Conservation (phyloP, 495 filamentous ascomycete species). For the Podospora comata region DNA sequence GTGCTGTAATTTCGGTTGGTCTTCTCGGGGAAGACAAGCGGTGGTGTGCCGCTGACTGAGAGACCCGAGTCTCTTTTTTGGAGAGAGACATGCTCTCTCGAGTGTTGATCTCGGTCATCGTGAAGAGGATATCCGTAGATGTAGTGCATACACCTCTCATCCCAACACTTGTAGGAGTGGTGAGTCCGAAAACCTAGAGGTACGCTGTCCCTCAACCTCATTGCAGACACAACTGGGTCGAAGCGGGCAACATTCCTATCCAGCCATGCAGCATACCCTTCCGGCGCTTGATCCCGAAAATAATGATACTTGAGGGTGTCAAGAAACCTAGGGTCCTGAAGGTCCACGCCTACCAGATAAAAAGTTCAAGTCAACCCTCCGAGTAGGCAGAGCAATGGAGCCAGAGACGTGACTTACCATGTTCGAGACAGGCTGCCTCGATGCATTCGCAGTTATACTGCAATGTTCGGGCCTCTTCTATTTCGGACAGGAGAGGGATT, state of each 20-base stretch:
- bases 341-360: slow-evolving; percentile 40
- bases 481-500: slow-evolving; percentile 43
- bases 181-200: slow-evolving; percentile 38
- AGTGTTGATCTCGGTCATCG: slow-evolving; percentile 47
- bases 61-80: slow-evolving; percentile 46
- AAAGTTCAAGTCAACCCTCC: slow-evolving; percentile 6
- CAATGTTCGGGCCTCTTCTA: slow-evolving; percentile 47
- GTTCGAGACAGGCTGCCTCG: slow-evolving; percentile 45
- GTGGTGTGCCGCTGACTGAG: slow-evolving; percentile 39
- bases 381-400: neutral
- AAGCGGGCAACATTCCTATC: slow-evolving; percentile 45
- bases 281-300: slow-evolving; percentile 38
- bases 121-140: slow-evolving; percentile 48
- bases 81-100: slow-evolving; percentile 40
- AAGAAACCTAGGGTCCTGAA: slow-evolving; percentile 43
- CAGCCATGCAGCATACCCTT: slow-evolving; percentile 46
- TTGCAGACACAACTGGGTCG: slow-evolving; percentile 44
- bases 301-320: slow-evolving; percentile 39
- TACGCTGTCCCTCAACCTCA: slow-evolving; percentile 41
- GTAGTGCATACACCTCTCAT: slow-evolving; percentile 51
- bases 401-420: slow-evolving; percentile 38
- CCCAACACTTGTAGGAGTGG: slow-evolving; percentile 49
- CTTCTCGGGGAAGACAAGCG: slow-evolving; percentile 38
- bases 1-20: slow-evolving; percentile 30
- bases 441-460: slow-evolving; percentile 53